These are phyloP conservation scores for Acer saccharum DNA, from an alignment of 345 rosid species.

Conservation along the genomic window DNA sequence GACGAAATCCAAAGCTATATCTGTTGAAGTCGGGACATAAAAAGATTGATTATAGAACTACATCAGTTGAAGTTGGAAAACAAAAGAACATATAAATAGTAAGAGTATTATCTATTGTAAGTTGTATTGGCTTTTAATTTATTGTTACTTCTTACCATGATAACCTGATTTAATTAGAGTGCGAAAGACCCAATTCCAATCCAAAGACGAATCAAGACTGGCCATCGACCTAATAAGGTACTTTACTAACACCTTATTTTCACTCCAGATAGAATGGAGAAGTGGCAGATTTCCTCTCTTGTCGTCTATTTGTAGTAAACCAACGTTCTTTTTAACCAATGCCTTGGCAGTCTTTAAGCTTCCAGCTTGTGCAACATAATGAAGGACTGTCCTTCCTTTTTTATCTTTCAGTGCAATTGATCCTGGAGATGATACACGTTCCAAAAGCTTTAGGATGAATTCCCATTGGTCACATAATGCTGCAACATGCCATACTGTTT, in stretches of 20 bases:
- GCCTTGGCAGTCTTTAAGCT: not conserved
- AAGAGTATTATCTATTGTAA: no score
- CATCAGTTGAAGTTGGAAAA: no score
- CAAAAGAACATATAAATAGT: no score
- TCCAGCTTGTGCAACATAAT: not conserved
- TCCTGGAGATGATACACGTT: no score
- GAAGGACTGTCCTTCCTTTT: not conserved
- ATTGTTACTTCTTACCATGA: not conserved
- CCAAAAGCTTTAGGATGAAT: no score
- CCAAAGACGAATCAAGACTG: no score
- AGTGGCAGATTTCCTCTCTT: not conserved
- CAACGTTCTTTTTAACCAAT: not conserved
- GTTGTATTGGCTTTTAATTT: no score
- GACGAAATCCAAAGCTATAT: not conserved
- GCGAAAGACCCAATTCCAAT: no score
- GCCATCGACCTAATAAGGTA: not conserved
- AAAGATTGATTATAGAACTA: no score
- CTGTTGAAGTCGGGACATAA: not conserved
- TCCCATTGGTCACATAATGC: no score
- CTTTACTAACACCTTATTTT: not conserved
- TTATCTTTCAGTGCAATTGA: not conserved
- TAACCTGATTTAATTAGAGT: not conserved
- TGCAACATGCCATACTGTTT: no score
- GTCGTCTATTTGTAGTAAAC: not conserved
- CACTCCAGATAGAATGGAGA: not conserved